phyloP scores from a whole-genome alignment of 106 monocot species.

The Agapanthus africanus region DNA sequence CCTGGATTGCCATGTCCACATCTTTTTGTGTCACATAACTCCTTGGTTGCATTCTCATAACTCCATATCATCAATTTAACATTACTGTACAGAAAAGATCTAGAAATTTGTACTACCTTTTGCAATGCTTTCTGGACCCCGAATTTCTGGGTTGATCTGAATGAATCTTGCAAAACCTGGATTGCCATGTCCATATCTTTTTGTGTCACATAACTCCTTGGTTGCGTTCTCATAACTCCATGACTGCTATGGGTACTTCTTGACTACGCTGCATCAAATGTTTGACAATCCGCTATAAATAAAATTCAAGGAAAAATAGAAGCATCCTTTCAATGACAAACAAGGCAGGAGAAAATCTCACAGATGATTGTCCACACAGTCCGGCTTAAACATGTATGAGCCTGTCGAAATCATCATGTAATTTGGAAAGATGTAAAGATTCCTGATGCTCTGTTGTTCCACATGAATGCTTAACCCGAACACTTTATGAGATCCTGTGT shows the following conservation, averaged over 20 bases:
- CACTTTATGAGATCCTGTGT: too few species aligned
- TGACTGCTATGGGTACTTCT: slow-evolving; percentile 92
- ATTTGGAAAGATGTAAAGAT: slow-evolving; percentile 85
- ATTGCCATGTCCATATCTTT: slow-evolving; percentile 98
- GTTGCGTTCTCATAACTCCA: slow-evolving; percentile 57
- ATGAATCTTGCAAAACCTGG: slow-evolving; percentile 77
- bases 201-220: slow-evolving; percentile 20
- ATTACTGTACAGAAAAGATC: too few species aligned
- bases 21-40: slow-evolving; percentile 50
- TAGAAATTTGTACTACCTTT: too few species aligned
- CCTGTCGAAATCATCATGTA: slow-evolving; percentile 82
- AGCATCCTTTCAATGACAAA: not conserved
- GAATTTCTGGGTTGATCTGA: slow-evolving; percentile 96
- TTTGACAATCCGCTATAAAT: not conserved
- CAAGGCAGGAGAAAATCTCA: too few species aligned
- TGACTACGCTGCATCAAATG: slow-evolving; percentile 64
- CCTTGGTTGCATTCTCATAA: slow-evolving; percentile 37
- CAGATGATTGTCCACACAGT: slow-evolving; percentile 77
- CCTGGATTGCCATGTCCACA: slow-evolving; percentile 93
- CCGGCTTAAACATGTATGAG: slow-evolving; percentile 88
- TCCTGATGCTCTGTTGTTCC: too few species aligned
- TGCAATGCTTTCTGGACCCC: slow-evolving; percentile 94
- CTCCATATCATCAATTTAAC: slow-evolving; percentile 93
- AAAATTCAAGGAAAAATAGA: not conserved
- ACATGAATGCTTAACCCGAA: too few species aligned